Percentiles rank a stretch among this genome's conserved stretches.
Conservation (phyloP, 345 rosid genomes). For the Syzygium aqueum region DNA sequence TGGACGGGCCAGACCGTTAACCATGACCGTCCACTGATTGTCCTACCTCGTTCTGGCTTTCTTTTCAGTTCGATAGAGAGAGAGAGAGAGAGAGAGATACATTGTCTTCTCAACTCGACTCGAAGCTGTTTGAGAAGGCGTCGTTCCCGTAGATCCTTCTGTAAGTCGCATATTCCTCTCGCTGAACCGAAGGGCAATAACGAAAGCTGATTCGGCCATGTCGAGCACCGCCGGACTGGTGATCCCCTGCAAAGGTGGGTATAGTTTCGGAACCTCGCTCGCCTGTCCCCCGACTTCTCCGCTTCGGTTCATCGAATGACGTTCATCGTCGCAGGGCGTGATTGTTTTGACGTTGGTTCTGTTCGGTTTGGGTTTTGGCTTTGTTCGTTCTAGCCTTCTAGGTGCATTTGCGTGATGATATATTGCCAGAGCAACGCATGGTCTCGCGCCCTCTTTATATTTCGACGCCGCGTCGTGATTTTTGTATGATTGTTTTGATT, state of each 20-base stretch:
- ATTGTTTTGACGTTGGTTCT: not conserved
- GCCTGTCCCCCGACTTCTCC: not conserved
- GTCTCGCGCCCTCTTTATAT: not conserved
- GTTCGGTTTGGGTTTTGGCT: not conserved
- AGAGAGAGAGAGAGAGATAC: not conserved
- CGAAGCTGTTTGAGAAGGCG: not conserved
- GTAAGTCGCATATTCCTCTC: not conserved
- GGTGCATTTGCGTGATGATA: not conserved
- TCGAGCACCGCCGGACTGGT: constrained; percentile 12
- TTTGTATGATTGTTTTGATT: not conserved
- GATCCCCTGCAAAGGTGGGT: constrained; percentile 14
- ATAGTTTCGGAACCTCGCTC: not conserved
- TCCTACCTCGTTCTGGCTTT: not conserved
- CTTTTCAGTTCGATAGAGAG: not conserved
- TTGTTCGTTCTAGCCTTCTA: too few species aligned
- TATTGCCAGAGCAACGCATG: not conserved
- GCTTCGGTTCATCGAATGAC: not conserved
- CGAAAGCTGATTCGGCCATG: not conserved
- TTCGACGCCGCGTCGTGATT: not conserved
- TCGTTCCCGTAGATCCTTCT: not conserved
- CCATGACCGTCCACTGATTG: not conserved
- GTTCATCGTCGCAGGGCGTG: not conserved
- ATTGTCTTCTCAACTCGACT: not conserved
- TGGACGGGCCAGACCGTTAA: not conserved
- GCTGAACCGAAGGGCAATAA: not conserved